Evolutionary conservation across 306 rosid species (phyloP).

Genomic region (Rubus idaeus): DNA sequence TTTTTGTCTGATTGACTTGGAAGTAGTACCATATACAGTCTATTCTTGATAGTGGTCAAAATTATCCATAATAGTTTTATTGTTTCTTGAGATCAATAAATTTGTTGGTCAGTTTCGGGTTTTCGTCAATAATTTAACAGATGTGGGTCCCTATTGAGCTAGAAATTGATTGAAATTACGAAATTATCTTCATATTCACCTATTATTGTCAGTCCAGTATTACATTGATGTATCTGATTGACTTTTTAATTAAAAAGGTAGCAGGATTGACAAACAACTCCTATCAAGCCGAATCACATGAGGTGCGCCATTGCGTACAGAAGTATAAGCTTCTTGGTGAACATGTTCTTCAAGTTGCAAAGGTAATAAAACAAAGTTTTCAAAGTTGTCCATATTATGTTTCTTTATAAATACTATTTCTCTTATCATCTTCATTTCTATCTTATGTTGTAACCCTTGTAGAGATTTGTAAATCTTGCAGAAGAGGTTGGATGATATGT

Average conservation of each 20-base stretch:
- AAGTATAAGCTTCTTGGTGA: constrained; percentile 70
- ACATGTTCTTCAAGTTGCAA: constrained; percentile 81
- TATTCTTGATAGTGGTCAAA: not conserved
- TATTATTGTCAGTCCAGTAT: not conserved
- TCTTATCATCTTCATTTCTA: constrained; percentile 16
- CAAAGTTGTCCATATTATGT: constrained; percentile 16
- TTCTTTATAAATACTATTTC: constrained; percentile 24
- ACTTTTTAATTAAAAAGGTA: constrained; percentile 54
- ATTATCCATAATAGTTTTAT: not conserved
- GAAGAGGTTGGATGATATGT: constrained; percentile 86
- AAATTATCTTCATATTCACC: constrained; percentile 1
- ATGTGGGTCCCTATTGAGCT: not conserved
- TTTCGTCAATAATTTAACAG: too few species aligned
- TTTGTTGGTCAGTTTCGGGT: not conserved
- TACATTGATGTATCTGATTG: constrained; percentile 24
- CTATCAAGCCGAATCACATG: constrained; percentile 65
- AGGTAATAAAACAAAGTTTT: constrained; percentile 45
- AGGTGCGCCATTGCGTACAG: constrained; percentile 89
- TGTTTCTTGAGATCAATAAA: not conserved
- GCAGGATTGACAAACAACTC: constrained; percentile 99
- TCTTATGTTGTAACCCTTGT: constrained; percentile 31
- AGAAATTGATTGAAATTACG: constrained; percentile 13
- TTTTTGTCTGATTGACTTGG: not conserved
- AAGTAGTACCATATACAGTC: not conserved
- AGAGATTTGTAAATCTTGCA: constrained; percentile 51